Percentiles rank a stretch among this genome's conserved stretches.
These are phyloP conservation scores for Flammula alnicola DNA, from an alignment of 1,284 basidiomycete species.

Conservation along the genomic window DNA sequence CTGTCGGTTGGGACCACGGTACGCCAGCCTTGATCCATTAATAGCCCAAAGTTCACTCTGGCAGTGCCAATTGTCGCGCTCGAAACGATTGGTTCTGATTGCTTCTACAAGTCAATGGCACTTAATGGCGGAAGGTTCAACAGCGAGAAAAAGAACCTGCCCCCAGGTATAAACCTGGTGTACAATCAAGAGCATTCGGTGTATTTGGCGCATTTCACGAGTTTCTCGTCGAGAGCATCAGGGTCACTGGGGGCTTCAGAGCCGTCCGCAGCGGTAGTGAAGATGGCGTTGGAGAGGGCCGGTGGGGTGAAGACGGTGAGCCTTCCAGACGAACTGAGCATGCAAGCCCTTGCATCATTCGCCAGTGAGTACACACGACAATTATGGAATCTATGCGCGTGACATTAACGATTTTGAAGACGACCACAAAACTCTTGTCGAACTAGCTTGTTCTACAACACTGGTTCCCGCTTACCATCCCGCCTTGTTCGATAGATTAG, in stretches of 20 bases:
- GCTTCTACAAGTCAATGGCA: constrained; percentile 73
- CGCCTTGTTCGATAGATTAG: constrained; percentile 54
- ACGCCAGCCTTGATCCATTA: constrained; percentile 23
- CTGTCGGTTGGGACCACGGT: constrained; percentile 70
- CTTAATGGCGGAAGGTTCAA: constrained; percentile 53
- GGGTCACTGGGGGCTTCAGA: constrained; percentile 72
- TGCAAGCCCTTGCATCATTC: constrained; percentile 59
- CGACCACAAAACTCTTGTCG: constrained; percentile 74
- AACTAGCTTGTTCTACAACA: constrained; percentile 73
- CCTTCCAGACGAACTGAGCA: constrained; percentile 69
- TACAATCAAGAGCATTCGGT: constrained; percentile 47
- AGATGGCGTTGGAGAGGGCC: constrained; percentile 60
- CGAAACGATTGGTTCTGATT: constrained; percentile 73
- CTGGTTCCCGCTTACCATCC: constrained; percentile 66
- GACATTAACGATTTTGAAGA: constrained; percentile 46
- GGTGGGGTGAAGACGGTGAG: constrained; percentile 61
- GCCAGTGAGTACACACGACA: constrained; percentile 58
- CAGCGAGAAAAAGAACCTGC: constrained; percentile 35
- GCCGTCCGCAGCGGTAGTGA: constrained; percentile 61
- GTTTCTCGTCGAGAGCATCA: constrained; percentile 65
- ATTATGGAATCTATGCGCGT: too few species aligned
- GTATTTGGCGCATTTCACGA: constrained; percentile 56
- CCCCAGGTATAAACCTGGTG: constrained; percentile 42
- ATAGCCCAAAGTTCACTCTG: constrained; percentile 1
- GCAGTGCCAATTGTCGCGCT: constrained; percentile 68